Conservation (phyloP, 2,329 filamentous ascomycete species). For the Curvularia spicifera region DNA sequence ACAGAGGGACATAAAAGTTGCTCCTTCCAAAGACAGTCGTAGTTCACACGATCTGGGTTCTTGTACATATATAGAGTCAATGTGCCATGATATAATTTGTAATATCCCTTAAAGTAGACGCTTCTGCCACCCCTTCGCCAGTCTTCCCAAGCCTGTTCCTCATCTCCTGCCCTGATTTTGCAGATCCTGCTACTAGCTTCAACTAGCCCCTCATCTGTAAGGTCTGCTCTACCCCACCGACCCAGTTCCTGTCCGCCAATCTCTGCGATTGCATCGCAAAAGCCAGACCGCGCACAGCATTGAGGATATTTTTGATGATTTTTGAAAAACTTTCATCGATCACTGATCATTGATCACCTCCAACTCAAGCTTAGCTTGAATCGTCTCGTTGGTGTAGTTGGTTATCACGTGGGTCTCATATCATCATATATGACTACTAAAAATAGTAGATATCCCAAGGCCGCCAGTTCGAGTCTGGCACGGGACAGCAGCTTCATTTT, state of each 20-base stretch:
- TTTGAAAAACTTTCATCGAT: neutral
- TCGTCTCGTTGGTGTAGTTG: slow-evolving; percentile 47
- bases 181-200: slow-evolving; percentile 3
- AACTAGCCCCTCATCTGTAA: neutral
- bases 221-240: neutral
- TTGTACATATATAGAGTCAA: slow-evolving; percentile 15
- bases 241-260: too few species aligned
- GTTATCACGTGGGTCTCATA: slow-evolving; percentile 50
- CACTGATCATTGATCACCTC: slow-evolving; percentile 12
- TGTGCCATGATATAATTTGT: slow-evolving; percentile 16
- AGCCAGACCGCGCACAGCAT: too few species aligned
- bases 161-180: neutral
- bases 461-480: slow-evolving; percentile 48
- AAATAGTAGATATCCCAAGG: slow-evolving; percentile 41
- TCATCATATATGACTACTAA: slow-evolving; percentile 37
- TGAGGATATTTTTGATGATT: too few species aligned
- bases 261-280: neutral
- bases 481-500: slow-evolving; percentile 31
- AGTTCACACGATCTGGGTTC: neutral
- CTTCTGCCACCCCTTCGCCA: neutral
- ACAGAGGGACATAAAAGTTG: slow-evolving; percentile 5
- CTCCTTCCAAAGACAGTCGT: neutral
- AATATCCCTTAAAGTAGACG: slow-evolving; percentile 5
- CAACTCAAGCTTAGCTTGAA: slow-evolving; percentile 1
- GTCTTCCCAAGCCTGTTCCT: neutral